Base-by-base conservation (phyloP, 768 basidiomycete species). In the Rubroboletus pulcherrimus region DNA sequence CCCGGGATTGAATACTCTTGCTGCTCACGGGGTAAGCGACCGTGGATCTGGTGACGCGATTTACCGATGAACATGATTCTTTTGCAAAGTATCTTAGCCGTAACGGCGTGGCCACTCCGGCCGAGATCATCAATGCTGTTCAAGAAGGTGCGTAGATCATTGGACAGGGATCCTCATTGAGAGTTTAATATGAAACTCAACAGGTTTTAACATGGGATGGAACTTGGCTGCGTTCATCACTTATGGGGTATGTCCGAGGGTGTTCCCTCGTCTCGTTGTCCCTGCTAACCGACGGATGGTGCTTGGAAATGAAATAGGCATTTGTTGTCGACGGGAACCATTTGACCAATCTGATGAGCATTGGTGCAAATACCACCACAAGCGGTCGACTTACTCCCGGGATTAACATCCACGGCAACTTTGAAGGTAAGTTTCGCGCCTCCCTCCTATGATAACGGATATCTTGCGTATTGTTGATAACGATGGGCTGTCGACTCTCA, bases 261-360 rank as follows among this genome's bases (percentile, higher is more conserved):
- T 37, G 11, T 38, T 6, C 15, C 10, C 2, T 41, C 14, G 1
- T 42, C 10, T n/a, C 1, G 14, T 31, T 17, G 38, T 12, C 17
- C 7, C 4, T 29, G 30, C 45, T 59, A 15, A 67, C 42, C 5
- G 3, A 47, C 14, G 31, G 5, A 34, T 48, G 44, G 26, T 26
- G 26, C 26, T 34, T 26, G 5, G n/a, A 7, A 33, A 41, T 30
- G 10, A 24, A 24, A 52, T 34, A 66, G 63, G 55, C 66, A 21
- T 66, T 66, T 19, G 1, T 66, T 30, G 66, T 66, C 5, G 66
- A 66, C 11, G 66, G 66, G 4, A 66, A 68, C n/a, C 66, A 65
- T 26, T 44, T 66, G 55, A 68, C 65, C 15, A 66, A 66, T 29
- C 53, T 67, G 58, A 66, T 66, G 66, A 56, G 52, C 43, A 66